Evolutionary conservation across 352 stramenopile species (phyloP).

Genomic region (Phytophthora idaei): DNA sequence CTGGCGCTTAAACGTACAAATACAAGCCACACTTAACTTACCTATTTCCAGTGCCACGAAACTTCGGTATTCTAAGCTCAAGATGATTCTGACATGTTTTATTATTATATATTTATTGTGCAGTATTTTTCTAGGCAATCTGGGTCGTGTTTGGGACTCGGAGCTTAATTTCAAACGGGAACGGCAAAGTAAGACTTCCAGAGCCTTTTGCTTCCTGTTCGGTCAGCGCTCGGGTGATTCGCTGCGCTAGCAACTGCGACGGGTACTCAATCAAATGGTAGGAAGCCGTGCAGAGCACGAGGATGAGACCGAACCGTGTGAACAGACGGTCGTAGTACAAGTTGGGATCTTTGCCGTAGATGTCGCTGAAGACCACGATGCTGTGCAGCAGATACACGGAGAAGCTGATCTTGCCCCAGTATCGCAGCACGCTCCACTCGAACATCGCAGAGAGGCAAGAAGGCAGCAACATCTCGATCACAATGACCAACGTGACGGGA

Average conservation of each 20-base stretch:
- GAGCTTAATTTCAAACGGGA: slow-evolving; percentile 22
- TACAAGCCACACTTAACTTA: no score
- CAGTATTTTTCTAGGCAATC: slow-evolving; percentile 22
- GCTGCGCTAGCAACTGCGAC: slow-evolving; percentile 45
- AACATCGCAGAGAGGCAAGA: slow-evolving; percentile 44
- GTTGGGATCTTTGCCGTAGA: slow-evolving; percentile 23
- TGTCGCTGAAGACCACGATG: slow-evolving; percentile 49
- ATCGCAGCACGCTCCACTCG: slow-evolving; percentile 47
- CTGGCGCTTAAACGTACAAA: no score
- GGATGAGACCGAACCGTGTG: slow-evolving; percentile 34
- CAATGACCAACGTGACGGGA: slow-evolving; percentile 39
- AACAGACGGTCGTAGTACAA: slow-evolving; percentile 46
- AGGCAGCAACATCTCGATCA: slow-evolving; percentile 47
- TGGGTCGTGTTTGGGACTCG: slow-evolving; percentile 14
- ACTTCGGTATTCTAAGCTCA: no score
- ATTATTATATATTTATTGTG: slow-evolving; percentile 18
- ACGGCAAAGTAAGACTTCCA: background rate
- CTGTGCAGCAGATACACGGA: slow-evolving; percentile 60
- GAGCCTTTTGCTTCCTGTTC: slow-evolving; percentile 27
- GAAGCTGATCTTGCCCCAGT: slow-evolving; percentile 59
- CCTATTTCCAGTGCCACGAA: no score
- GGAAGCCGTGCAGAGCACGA: slow-evolving; percentile 35
- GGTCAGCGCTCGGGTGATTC: slow-evolving; percentile 32
- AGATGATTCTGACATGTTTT: no score
- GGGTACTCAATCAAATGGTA: slow-evolving; percentile 58